A percentile compares a stretch with the other conserved stretches of the same genome.
Conservation (phyloP, 192 early-diverging fungal genomes). For the Coemansia sp. region DNA sequence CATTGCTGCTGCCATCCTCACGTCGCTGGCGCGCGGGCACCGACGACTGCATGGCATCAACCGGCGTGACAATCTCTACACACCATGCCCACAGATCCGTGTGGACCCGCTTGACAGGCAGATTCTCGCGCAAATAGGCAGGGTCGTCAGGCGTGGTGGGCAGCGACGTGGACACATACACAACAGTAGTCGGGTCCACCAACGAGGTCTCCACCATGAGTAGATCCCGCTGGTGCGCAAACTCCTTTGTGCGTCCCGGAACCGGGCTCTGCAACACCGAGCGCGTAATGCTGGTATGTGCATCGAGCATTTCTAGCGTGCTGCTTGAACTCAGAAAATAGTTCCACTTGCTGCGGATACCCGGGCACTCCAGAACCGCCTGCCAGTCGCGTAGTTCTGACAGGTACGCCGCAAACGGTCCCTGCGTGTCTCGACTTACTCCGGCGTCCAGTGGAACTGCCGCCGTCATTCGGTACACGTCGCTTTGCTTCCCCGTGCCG, state of each 20-base stretch:
- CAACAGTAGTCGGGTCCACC: slow-evolving; percentile 46
- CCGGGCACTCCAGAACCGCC: slow-evolving; percentile 44
- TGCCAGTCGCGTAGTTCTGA: slow-evolving; percentile 53
- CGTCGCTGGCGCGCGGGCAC: neutral
- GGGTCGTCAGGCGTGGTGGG: slow-evolving; percentile 36
- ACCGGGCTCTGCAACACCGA: slow-evolving; percentile 34
- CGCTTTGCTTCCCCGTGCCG: slow-evolving; percentile 1
- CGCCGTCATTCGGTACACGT: slow-evolving; percentile 42
- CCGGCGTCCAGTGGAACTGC: slow-evolving; percentile 40
- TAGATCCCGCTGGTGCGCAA: slow-evolving; percentile 38
- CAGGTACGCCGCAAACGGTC: slow-evolving; percentile 31
- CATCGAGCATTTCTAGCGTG: slow-evolving; percentile 44
- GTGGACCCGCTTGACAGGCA: slow-evolving; percentile 19
- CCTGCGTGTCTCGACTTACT: slow-evolving; percentile 37
- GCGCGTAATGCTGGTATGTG: slow-evolving; percentile 35
- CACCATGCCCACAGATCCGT: slow-evolving; percentile 49
- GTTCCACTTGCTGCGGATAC: slow-evolving; percentile 47
- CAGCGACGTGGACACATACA: slow-evolving; percentile 43
- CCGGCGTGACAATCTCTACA: slow-evolving; percentile 42
- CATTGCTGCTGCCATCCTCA: too few species aligned
- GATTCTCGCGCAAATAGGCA: slow-evolving; percentile 26
- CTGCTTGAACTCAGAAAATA: slow-evolving; percentile 31
- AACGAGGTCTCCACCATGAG: slow-evolving; percentile 50
- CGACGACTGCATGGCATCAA: slow-evolving; percentile 13
- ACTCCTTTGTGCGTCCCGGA: slow-evolving; percentile 26